Evolutionary conservation across 352 stramenopile species (phyloP).

Genomic region (Phytophthora sp.): DNA sequence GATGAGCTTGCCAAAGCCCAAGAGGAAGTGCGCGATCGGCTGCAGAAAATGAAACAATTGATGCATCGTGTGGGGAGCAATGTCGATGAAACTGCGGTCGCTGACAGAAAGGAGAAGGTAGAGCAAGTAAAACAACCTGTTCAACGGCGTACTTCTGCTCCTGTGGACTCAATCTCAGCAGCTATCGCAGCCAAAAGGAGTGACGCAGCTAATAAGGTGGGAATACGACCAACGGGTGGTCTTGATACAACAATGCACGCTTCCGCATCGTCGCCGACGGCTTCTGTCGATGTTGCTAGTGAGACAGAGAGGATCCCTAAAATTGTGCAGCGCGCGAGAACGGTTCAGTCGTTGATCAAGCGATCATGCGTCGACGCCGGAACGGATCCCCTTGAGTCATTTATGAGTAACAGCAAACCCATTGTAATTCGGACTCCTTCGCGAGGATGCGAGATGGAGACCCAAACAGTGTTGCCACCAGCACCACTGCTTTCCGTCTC

Average conservation of each 20-base stretch:
- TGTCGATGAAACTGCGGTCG: not conserved
- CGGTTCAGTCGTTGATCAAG: conserved; percentile 33
- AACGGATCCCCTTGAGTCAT: conserved; percentile 62
- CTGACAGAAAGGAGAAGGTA: not conserved
- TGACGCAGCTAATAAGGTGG: conserved; percentile 1
- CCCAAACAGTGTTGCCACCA: conserved; percentile 51
- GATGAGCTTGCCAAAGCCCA: conserved; percentile 59
- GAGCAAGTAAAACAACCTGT: not conserved
- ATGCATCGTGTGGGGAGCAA: conserved; percentile 43
- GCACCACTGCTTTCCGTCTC: conserved; percentile 30
- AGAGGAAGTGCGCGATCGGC: conserved; percentile 50
- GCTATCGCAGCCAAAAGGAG: conserved; percentile 9
- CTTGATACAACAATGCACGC: not conserved
- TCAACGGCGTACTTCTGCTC: conserved; percentile 9
- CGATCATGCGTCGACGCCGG: conserved; percentile 48
- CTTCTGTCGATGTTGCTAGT: conserved; percentile 10
- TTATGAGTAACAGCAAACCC: conserved; percentile 33
- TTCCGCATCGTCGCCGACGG: not conserved
- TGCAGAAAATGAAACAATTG: conserved; percentile 68
- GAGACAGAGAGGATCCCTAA: conserved; percentile 10
- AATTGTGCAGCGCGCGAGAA: conserved; percentile 26
- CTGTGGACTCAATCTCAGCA: conserved; percentile 10
- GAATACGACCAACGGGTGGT: not conserved
- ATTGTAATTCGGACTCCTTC: not conserved
- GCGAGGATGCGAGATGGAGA: conserved; percentile 50